Percentiles rank a stretch among this genome's conserved stretches.
Conservation (phyloP, 345 rosid species). For the Acer negundo region DNA sequence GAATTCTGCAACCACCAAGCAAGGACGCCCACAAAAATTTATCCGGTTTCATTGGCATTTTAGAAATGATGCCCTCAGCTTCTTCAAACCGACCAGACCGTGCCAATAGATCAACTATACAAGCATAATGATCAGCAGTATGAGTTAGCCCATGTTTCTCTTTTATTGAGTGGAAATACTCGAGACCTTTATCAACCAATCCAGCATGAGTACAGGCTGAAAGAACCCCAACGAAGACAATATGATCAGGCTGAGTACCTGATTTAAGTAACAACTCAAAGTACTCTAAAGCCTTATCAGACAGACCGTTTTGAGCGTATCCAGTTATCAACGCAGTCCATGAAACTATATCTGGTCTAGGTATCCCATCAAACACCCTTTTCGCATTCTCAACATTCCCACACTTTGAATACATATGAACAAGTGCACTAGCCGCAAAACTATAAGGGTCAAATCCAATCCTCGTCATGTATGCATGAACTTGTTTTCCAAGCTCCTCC, state of each 20-base stretch:
- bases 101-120: slow-evolving; percentile 75
- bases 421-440: slow-evolving; percentile 80
- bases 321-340: slow-evolving; percentile 87
- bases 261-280: slow-evolving; percentile 67
- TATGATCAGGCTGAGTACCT: slow-evolving; percentile 70
- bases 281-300: slow-evolving; percentile 58
- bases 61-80: slow-evolving; percentile 53
- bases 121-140: slow-evolving; percentile 86
- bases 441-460: slow-evolving; percentile 57
- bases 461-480: slow-evolving; percentile 80
- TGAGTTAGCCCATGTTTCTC: slow-evolving; percentile 55
- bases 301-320: slow-evolving; percentile 79
- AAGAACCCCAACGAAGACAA: slow-evolving; percentile 82
- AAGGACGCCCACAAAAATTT: slow-evolving; percentile 88
- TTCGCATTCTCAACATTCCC: slow-evolving; percentile 69
- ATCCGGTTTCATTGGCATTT: slow-evolving; percentile 79
- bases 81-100: slow-evolving; percentile 67
- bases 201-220: slow-evolving; percentile 91
- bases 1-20: slow-evolving; percentile 84
- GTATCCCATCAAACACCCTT: slow-evolving; percentile 54
- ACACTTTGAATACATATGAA: slow-evolving; percentile 85
- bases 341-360: slow-evolving; percentile 62
- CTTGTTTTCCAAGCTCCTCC: slow-evolving; percentile 77
- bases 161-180: slow-evolving; percentile 62
- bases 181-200: slow-evolving; percentile 70